Percentiles rank a stretch among this genome's conserved stretches.
Conservation (phyloP, 257 asterid genomes). For the Striga asiatica region DNA sequence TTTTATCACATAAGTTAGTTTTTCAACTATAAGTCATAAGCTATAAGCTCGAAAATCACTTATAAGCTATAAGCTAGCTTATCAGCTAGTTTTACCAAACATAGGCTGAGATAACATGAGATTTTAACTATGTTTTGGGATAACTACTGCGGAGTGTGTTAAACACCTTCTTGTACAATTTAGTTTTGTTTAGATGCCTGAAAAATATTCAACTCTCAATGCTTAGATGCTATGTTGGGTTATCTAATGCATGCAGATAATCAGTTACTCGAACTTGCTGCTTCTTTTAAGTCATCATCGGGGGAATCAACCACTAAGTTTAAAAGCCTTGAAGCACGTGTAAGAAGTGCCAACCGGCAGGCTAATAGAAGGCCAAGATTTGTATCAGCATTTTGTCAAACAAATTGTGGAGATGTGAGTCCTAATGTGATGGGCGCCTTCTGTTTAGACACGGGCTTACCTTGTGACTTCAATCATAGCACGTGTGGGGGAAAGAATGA, state of each 20-base stretch:
- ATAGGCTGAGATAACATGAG: no score
- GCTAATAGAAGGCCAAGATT: slow-evolving; percentile 68
- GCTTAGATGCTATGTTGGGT: slow-evolving; percentile 17
- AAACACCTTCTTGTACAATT: no score
- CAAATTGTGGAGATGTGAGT: slow-evolving; percentile 96
- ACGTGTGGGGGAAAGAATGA: slow-evolving; percentile 97
- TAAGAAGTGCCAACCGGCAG: slow-evolving; percentile 69
- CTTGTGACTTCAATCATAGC: slow-evolving; percentile 96
- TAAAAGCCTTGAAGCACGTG: slow-evolving; percentile 70
- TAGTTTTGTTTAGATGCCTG: no score
- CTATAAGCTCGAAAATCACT: no score
- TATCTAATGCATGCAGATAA: slow-evolving; percentile 59
- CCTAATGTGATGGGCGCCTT: slow-evolving; percentile 98
- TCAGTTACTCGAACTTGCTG: slow-evolving; percentile 75
- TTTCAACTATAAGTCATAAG: no score
- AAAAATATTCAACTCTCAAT: no score
- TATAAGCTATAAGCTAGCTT: no score
- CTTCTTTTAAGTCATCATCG: slow-evolving; percentile 59
- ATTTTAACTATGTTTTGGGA: no score
- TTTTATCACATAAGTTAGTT: no score
- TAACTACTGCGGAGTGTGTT: no score
- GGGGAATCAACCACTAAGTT: slow-evolving; percentile 62
- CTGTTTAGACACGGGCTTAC: slow-evolving; percentile 86
- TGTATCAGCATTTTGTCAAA: slow-evolving; percentile 97
- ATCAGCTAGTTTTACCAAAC: no score